phyloP scores from a whole-genome alignment of 106 monocot genomes.

The Iris macrosiphon region DNA sequence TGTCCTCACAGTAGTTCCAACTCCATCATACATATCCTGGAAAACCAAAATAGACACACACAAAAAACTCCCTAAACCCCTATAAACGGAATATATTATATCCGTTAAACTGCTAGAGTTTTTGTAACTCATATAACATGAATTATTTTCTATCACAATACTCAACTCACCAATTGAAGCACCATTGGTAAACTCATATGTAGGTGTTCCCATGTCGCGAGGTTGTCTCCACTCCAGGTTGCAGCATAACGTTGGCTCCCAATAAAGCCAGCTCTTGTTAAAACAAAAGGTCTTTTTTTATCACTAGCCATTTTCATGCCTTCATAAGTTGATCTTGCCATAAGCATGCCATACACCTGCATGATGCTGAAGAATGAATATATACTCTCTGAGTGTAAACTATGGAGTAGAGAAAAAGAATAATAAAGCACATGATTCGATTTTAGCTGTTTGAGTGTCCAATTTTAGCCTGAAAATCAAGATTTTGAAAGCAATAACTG shows the following conservation, averaged over 20 bases:
- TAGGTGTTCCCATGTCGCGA: slow-evolving; percentile 91
- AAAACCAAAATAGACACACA: too few relatives aligned
- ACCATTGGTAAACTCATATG: slow-evolving; percentile 97
- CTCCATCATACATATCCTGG: too few relatives aligned
- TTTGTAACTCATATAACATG: too few relatives aligned
- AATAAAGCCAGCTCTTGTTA: slow-evolving; percentile 97
- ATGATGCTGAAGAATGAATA: slow-evolving; percentile 6
- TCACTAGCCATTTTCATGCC: slow-evolving; percentile 76
- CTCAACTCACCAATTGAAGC: slow-evolving; percentile 88
- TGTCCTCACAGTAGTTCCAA: too few relatives aligned
- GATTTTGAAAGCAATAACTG: background rate
- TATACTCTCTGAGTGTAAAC: background rate
- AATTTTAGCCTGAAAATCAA: background rate
- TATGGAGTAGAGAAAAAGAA: slow-evolving; percentile 1
- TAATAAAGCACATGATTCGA: background rate
- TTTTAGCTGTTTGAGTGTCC: background rate
- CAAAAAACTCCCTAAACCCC: too few relatives aligned
- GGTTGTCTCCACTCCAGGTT: slow-evolving; percentile 96
- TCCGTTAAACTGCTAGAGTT: too few relatives aligned
- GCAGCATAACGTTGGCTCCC: slow-evolving; percentile 98
- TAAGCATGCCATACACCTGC: slow-evolving; percentile 95
- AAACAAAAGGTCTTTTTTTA: slow-evolving; percentile 85
- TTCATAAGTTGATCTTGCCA: slow-evolving; percentile 96
- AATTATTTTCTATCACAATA: too few relatives aligned
- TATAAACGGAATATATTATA: too few relatives aligned